A percentile compares a stretch with the other conserved stretches of the same genome.
Evolutionary conservation across 2,329 filamentous ascomycete species (phyloP).

Genomic region (Talaromyces verruculosus): DNA sequence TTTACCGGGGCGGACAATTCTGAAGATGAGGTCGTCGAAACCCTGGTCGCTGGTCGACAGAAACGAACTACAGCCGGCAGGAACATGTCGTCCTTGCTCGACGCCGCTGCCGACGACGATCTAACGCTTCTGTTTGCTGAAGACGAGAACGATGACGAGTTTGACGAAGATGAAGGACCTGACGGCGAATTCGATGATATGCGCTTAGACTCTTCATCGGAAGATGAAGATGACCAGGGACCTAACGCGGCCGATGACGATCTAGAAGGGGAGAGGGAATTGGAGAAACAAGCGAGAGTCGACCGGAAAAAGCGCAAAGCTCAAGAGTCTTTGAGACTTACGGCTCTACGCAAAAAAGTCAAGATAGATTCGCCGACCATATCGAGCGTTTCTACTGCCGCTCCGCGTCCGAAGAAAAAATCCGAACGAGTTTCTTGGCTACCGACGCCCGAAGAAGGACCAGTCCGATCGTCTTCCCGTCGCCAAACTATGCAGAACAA

Average conservation of each 20-base stretch:
- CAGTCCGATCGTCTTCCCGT: slow-evolving; percentile 62
- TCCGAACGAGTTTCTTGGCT: slow-evolving; percentile 71
- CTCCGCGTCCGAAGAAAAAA: slow-evolving; percentile 61
- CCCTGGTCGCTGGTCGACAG: slow-evolving; percentile 52
- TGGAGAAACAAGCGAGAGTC: slow-evolving; percentile 73
- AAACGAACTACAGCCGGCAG: slow-evolving; percentile 82
- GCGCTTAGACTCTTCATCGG: slow-evolving; percentile 80
- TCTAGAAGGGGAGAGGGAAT: slow-evolving; percentile 80
- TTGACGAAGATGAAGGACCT: slow-evolving; percentile 42
- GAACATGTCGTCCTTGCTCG: slow-evolving; percentile 74
- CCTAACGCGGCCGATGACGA: slow-evolving; percentile 62
- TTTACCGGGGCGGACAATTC: slow-evolving; percentile 29
- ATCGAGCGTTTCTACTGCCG: slow-evolving; percentile 25
- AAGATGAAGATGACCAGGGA: slow-evolving; percentile 75
- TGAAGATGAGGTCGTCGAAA: slow-evolving; percentile 30
- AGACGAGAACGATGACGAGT: slow-evolving; percentile 56
- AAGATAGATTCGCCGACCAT: slow-evolving; percentile 62
- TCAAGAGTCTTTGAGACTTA: slow-evolving; percentile 65
- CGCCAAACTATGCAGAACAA: slow-evolving; percentile 66
- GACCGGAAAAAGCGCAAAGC: slow-evolving; percentile 80
- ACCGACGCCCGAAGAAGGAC: slow-evolving; percentile 61
- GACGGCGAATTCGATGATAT: slow-evolving; percentile 68
- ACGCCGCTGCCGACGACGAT: slow-evolving; percentile 71
- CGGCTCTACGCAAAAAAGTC: slow-evolving; percentile 66
- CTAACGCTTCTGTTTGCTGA: slow-evolving; percentile 64